Evolutionary conservation across 163 green algal genomes (phyloP).

Genomic region (Chlorella variabilis): DNA sequence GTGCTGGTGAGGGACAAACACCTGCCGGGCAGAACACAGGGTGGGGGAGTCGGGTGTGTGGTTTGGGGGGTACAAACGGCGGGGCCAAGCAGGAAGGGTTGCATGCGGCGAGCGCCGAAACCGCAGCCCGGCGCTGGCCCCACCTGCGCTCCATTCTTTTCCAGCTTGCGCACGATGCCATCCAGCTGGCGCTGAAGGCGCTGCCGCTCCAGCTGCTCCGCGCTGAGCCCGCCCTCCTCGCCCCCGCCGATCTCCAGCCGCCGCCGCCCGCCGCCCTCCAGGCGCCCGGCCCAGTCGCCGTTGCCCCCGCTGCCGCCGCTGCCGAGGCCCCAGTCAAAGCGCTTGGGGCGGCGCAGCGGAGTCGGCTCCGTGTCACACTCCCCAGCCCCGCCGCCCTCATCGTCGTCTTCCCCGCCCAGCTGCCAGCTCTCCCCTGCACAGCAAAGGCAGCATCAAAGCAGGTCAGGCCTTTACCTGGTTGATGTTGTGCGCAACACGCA

Average conservation of each 20-base stretch:
- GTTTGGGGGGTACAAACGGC: no score
- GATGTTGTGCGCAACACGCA: no score
- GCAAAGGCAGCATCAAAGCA: neutral
- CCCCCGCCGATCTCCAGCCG: neutral
- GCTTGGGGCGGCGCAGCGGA: slow-evolving; percentile 25
- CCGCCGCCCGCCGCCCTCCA: neutral
- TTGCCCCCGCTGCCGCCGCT: neutral
- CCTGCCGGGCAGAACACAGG: neutral
- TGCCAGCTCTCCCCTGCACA: slow-evolving; percentile 17
- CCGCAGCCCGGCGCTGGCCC: neutral
- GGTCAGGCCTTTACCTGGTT: neutral
- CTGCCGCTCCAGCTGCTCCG: slow-evolving; percentile 9
- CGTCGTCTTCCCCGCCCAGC: neutral
- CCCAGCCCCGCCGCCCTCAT: neutral
- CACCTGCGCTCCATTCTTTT: slow-evolving; percentile 66
- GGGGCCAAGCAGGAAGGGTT: no score
- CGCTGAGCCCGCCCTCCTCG: neutral
- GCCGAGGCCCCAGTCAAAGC: slow-evolving; percentile 27
- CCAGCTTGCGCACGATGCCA: slow-evolving; percentile 54
- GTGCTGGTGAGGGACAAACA: slow-evolving; percentile 48
- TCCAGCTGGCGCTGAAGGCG: slow-evolving; percentile 1
- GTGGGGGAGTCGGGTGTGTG: no score
- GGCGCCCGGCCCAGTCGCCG: neutral
- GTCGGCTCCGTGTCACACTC: slow-evolving; percentile 40
- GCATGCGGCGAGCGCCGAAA: no score